Percentiles rank a stretch among this genome's conserved stretches.
Conservation (phyloP, 352 stramenopile species). For the Globisporangium camurandrum region DNA sequence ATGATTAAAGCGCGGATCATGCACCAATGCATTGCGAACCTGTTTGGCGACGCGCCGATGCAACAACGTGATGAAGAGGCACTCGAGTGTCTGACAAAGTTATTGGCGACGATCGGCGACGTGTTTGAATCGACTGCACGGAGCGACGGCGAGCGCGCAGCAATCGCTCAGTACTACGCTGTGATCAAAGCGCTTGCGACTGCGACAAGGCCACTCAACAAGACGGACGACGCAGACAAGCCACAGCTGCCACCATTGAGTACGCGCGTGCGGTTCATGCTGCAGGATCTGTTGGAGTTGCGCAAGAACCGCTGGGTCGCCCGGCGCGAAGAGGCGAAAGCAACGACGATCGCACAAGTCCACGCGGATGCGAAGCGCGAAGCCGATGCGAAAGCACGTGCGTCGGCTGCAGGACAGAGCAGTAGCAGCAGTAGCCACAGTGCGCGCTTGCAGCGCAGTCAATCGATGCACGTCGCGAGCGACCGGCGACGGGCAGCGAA, state of each 20-base stretch:
- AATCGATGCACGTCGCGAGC: constrained; percentile 43
- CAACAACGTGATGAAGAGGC: constrained; percentile 90
- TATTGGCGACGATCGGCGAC: constrained; percentile 91
- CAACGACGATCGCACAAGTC: constrained; percentile 79
- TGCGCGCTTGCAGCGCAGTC: constrained; percentile 44
- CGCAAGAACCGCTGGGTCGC: constrained; percentile 71
- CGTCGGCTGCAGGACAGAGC: constrained; percentile 16
- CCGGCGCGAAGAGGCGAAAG: constrained; percentile 73
- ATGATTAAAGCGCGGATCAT: constrained; percentile 95
- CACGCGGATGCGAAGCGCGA: constrained; percentile 69
- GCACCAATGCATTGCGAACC: constrained; percentile 82
- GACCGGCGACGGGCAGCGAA: constrained; percentile 31
- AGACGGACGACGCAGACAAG: too few relatives aligned
- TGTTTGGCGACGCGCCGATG: constrained; percentile 78
- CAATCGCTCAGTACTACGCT: constrained; percentile 65
- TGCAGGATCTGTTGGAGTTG: constrained; percentile 73
- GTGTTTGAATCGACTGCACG: constrained; percentile 66
- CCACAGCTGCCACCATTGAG: constrained; percentile 43
- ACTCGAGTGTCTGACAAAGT: constrained; percentile 93
- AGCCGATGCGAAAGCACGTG: constrained; percentile 59
- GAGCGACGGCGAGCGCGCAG: constrained; percentile 41
- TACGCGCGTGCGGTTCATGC: constrained; percentile 79
- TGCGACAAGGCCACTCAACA: too few relatives aligned
- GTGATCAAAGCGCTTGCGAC: constrained; percentile 48
- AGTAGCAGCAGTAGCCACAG: constrained; percentile 16